These are phyloP conservation scores for Papiliotrema fonsecae DNA, from an alignment of 1,284 basidiomycete genomes.

Conservation along the genomic window DNA sequence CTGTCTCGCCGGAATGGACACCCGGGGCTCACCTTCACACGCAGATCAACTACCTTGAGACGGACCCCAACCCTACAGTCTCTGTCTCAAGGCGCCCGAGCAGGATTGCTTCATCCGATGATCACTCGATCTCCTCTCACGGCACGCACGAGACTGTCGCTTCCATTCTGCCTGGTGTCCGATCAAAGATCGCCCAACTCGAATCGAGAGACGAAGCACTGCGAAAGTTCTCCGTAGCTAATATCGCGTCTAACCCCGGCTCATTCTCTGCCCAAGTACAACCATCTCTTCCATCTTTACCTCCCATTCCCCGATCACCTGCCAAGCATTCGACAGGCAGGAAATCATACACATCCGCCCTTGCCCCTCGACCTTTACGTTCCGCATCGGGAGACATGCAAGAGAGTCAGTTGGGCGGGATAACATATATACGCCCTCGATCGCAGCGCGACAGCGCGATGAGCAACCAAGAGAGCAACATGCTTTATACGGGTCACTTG, in stretches of 20 bases:
- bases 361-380: conserved; percentile 18
- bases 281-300: neutral
- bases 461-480: too few relatives aligned
- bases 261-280: neutral
- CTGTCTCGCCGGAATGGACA: neutral
- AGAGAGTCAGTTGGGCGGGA: neutral
- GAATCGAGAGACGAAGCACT: conserved; percentile 39
- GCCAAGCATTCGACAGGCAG: conserved; percentile 4
- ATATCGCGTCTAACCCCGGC: neutral
- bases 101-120: conserved; percentile 1
- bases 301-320: neutral
- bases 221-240: conserved; percentile 35
- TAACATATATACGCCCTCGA: conserved; percentile 2
- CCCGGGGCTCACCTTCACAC: neutral
- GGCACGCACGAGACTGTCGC: conserved; percentile 6
- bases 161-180: conserved; percentile 28
- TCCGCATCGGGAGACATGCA: neutral
- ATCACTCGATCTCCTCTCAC: neutral
- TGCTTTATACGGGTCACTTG: neutral
- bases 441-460: neutral
- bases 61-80: conserved; percentile 3
- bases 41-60: neutral
- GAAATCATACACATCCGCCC: conserved; percentile 29
- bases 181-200: conserved; percentile 37
- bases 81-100: neutral